These are phyloP conservation scores for Stagonosporopsis tanaceti DNA, from an alignment of 2,329 filamentous ascomycete species.

Conservation along the genomic window DNA sequence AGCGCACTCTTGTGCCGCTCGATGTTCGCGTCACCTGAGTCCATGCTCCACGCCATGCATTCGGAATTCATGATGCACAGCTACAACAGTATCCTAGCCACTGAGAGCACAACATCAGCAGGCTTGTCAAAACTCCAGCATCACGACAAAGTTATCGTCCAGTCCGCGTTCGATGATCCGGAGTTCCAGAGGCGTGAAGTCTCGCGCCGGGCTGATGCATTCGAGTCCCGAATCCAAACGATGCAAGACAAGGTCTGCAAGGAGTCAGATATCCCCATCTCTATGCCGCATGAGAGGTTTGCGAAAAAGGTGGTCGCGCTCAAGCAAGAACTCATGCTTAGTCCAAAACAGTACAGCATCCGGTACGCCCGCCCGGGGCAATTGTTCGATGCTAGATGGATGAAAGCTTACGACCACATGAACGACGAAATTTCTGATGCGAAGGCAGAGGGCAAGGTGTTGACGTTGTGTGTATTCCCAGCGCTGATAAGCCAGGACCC, in stretches of 20 bases:
- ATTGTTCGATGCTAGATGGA: constrained; percentile 17
- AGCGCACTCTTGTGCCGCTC: constrained; percentile 21
- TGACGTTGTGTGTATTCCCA: constrained; percentile 23
- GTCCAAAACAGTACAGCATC: constrained; percentile 21
- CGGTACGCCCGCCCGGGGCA: constrained; percentile 15
- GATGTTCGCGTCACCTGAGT: constrained; percentile 11
- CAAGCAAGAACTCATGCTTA: constrained; percentile 21
- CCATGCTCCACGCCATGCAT: constrained; percentile 14
- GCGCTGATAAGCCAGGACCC: constrained; percentile 9
- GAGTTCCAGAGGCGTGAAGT: background rate
- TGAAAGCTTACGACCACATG: constrained; percentile 14
- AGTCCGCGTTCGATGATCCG: constrained; percentile 14
- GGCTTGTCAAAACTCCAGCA: constrained; percentile 12
- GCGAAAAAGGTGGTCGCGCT: constrained; percentile 8
- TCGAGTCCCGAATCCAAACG: background rate
- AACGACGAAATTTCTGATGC: background rate
- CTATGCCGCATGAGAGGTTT: background rate
- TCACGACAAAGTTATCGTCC: constrained; percentile 11
- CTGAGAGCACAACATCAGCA: background rate
- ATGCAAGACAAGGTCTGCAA: background rate
- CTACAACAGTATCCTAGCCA: background rate
- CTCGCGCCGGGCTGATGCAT: background rate
- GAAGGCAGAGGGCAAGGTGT: background rate
- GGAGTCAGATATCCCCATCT: background rate
- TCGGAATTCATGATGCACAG: background rate